These are phyloP conservation scores for Paramecium octaurelia DNA, from an alignment of 73 alveolate genomes.

Conservation along the genomic window DNA sequence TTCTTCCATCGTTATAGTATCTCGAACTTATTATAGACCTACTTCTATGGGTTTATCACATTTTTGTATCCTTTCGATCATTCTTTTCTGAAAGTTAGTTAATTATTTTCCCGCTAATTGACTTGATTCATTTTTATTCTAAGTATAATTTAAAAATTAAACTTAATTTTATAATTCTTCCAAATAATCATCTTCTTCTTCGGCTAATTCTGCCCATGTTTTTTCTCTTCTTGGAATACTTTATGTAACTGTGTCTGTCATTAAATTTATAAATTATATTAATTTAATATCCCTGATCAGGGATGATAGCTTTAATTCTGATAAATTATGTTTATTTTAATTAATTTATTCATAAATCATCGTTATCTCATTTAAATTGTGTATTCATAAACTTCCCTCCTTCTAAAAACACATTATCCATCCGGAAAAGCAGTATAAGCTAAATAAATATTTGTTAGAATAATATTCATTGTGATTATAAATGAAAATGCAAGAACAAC, in stretches of 20 bases:
- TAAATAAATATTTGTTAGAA: neutral
- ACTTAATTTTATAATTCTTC: neutral
- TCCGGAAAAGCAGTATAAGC: neutral
- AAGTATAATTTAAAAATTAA: neutral
- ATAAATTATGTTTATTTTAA: neutral
- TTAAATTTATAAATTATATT: neutral
- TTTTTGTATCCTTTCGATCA: neutral
- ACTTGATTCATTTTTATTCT: neutral
- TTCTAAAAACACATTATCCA: neutral
- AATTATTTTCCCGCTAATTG: slow-evolving; percentile 24
- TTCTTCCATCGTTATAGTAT: neutral
- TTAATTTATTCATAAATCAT: neutral
- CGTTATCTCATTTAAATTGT: neutral
- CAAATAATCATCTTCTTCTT: slow-evolving; percentile 8
- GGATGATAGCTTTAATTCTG: slow-evolving; percentile 1
- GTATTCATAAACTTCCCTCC: neutral
- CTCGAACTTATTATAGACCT: neutral
- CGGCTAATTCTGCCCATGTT: slow-evolving; percentile 29
- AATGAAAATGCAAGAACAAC: neutral
- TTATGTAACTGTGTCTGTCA: slow-evolving; percentile 13
- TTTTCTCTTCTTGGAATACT: neutral
- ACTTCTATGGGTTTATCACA: neutral
- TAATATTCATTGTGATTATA: neutral
- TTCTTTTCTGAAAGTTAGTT: neutral
- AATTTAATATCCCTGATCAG: slow-evolving; percentile 4